Conservation (phyloP, 768 basidiomycete species). For the Hydnomerulius pinastri region DNA sequence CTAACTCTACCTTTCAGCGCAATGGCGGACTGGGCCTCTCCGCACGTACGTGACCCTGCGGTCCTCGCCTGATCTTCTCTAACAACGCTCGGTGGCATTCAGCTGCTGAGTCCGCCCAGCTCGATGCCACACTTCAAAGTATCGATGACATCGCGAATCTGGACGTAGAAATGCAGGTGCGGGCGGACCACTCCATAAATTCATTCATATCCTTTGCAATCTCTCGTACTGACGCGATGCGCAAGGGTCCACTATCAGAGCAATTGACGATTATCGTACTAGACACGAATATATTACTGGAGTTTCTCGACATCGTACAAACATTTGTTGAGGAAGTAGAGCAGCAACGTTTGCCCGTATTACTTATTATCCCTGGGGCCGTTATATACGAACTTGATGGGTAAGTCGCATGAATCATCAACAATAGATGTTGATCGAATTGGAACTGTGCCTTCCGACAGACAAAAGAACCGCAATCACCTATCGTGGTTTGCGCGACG, state of each 20-base stretch:
- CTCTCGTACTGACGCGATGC: neutral
- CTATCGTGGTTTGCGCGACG: constrained; percentile 67
- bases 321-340: constrained; percentile 67
- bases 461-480: constrained; percentile 41
- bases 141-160: constrained; percentile 59
- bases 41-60: constrained; percentile 11
- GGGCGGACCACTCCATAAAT: constrained; percentile 16
- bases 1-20: neutral
- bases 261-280: constrained; percentile 55
- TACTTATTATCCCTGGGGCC: constrained; percentile 69
- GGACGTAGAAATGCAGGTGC: constrained; percentile 77
- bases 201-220: neutral
- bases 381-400: constrained; percentile 80
- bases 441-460: constrained; percentile 16
- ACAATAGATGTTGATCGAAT: constrained; percentile 1
- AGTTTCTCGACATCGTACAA: constrained; percentile 62
- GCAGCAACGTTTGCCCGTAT: constrained; percentile 45
- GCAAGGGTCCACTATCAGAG: constrained; percentile 45
- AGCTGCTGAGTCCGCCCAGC: constrained; percentile 13
- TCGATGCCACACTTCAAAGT: constrained; percentile 46
- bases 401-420: constrained; percentile 38
- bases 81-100: neutral
- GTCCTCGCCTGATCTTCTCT: neutral
- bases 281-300: constrained; percentile 80
- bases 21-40: neutral